Base-by-base conservation (phyloP, 2,329 filamentous ascomycete genomes). In the Helotiales sp. region DNA sequence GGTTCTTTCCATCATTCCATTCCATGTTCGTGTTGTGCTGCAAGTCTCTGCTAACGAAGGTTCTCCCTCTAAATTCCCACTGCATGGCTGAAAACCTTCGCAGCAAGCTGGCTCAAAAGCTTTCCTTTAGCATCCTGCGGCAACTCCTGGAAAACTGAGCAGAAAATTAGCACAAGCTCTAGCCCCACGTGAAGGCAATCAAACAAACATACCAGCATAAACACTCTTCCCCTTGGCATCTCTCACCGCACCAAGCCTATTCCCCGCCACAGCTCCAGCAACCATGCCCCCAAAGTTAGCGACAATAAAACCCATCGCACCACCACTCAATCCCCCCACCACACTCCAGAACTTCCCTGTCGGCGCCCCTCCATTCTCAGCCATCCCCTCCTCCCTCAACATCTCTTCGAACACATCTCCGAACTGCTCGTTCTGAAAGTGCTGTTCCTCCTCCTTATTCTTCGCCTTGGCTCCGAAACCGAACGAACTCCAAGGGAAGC, bases 221-320 rank as follows among this genome's bases (percentile, higher is more conserved):
- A 99, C 96, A 77, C 93, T 97, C 89, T 97, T 98, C 24, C 94
- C 94, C 80, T 89, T 93, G 34, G 91, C 89, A 80, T 99, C 96
- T 65, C 96, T 85, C 22, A 99, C 87, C 6, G 93, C 92, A 0
- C 96, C 96, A n/a, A 98, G 81, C 61, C 94, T 82, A 80, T 97
- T 98, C 11, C 96, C 96, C 0, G 94, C 95, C 2, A 97, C 94
- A 2, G 93, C 93, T 2, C 96, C 96, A 0, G 95, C 95, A 43
- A 98, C 79, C 75, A 95, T 86, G 0, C 96, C 96, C 0, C 95
- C 92, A 58, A 97, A 88, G 77, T 98, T 98, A 30, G 91, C 96
- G 28, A 98, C 86, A 73, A 99, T 99, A 79, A 98, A 98, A 0
- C 96, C 96, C 78, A 99, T 86, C 2, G 93, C 92, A 13, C 91